These are phyloP conservation scores for Hondaea fermentalgiana DNA, from an alignment of 108 stramenopile species.

Conservation along the genomic window DNA sequence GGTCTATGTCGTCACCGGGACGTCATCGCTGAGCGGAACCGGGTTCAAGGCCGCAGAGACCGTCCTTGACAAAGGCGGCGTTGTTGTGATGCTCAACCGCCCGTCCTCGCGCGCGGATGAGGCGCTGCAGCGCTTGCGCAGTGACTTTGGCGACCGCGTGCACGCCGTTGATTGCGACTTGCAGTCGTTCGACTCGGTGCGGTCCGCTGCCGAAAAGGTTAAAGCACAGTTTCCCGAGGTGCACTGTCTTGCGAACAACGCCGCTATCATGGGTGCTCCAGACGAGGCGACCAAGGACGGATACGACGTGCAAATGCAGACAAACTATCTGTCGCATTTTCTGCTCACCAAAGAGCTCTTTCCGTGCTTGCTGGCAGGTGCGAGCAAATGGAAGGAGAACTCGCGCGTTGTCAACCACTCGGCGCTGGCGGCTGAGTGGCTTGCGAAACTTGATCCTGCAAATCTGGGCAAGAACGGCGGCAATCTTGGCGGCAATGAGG, in stretches of 20 bases:
- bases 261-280: conserved; percentile 51
- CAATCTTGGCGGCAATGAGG: conserved; percentile 36
- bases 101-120: no score
- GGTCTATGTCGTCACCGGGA: no score
- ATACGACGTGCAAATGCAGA: conserved; percentile 55
- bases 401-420: conserved; percentile 48
- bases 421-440: conserved; percentile 20
- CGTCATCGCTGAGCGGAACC: no score
- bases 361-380: conserved; percentile 40
- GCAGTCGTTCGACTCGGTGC: no score
- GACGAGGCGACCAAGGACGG: conserved; percentile 54
- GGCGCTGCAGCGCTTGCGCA: no score
- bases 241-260: conserved; percentile 33
- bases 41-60: no score
- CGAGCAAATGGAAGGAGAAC: conserved; percentile 30
- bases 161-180: no score
- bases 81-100: no score
- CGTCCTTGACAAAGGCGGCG: no score
- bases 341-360: conserved; percentile 48
- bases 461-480: conserved; percentile 50
- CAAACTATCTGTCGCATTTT: conserved; percentile 57
- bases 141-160: no score
- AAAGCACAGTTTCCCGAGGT: neutral
- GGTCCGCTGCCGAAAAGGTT: no score
- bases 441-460: conserved; percentile 31